Evolutionary conservation across 2,329 filamentous ascomycete genomes (phyloP).

Genomic region (Knoxdaviesia proteae): DNA sequence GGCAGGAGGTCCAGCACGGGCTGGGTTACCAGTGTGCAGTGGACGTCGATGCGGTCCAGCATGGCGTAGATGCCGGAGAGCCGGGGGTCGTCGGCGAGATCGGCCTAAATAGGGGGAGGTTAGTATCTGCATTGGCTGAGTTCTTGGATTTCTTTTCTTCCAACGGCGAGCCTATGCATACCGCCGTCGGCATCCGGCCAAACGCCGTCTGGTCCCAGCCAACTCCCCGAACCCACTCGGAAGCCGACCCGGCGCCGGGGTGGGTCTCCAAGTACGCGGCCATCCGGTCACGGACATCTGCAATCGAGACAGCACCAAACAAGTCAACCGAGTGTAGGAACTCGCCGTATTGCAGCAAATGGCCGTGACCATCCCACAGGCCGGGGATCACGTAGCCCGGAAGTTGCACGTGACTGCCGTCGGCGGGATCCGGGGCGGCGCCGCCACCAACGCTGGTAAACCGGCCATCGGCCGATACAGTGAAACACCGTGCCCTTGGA

Average conservation of each 20-base stretch:
- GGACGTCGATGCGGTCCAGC: conserved; percentile 49
- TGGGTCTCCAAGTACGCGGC: conserved; percentile 26
- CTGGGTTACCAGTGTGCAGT: conserved; percentile 49
- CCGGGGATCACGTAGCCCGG: conserved; percentile 40
- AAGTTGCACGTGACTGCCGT: conserved; percentile 9
- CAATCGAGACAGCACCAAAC: conserved; percentile 34
- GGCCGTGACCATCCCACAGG: conserved; percentile 51
- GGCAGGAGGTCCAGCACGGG: conserved; percentile 41
- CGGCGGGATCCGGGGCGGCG: conserved; percentile 11
- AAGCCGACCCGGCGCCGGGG: conserved; percentile 26
- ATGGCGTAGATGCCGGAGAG: conserved; percentile 41
- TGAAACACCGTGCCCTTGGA: conserved; percentile 31
- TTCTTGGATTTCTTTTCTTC: too few species aligned
- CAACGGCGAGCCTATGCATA: conserved; percentile 14
- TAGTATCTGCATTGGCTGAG: not conserved
- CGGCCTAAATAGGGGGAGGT: conserved; percentile 16
- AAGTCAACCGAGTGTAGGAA: conserved; percentile 45
- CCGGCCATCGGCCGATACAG: conserved; percentile 22
- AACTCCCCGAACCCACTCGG: conserved; percentile 43
- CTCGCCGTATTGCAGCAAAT: conserved; percentile 45
- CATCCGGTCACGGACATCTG: conserved; percentile 31
- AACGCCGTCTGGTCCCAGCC: conserved; percentile 52
- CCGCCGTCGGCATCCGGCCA: conserved; percentile 43
- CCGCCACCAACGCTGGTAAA: conserved; percentile 28
- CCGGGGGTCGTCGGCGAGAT: conserved; percentile 29